phyloP scores from a whole-genome alignment of 129 eudicot genomes.

The Deinandra increscens region DNA sequence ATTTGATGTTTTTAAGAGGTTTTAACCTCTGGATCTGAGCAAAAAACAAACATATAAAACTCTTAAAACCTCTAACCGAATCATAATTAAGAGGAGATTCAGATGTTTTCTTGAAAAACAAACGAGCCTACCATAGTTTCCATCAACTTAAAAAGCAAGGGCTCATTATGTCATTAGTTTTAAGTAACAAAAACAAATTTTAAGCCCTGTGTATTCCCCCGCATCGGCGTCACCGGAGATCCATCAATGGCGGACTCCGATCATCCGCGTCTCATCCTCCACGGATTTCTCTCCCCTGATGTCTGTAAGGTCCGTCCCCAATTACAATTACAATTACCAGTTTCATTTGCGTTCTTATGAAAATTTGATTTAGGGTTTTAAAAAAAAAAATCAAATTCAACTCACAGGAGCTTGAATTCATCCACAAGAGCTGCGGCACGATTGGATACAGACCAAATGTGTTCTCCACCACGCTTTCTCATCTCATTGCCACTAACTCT shows the following conservation, averaged over 20 bases:
- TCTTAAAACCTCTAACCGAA: no score
- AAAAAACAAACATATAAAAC: no score
- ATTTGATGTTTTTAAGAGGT: no score
- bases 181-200: no score
- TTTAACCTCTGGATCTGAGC: no score
- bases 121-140: no score
- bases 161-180: no score
- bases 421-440: slow-evolving; percentile 85
- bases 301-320: slow-evolving; percentile 50
- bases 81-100: no score
- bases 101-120: no score
- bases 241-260: slow-evolving; percentile 34
- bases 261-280: slow-evolving; percentile 72
- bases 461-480: slow-evolving; percentile 88
- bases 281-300: slow-evolving; percentile 48
- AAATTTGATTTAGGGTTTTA: slow-evolving; percentile 6
- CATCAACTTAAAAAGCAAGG: no score
- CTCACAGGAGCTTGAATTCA: slow-evolving; percentile 78
- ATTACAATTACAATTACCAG: background rate
- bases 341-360: background rate
- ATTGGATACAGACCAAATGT: slow-evolving; percentile 88
- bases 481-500: slow-evolving; percentile 87
- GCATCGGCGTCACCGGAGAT: background rate
- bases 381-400: background rate
- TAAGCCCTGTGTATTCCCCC: no score